phyloP scores from a whole-genome alignment of 164 flowering plant species.

The Cinnamomum micranthum region DNA sequence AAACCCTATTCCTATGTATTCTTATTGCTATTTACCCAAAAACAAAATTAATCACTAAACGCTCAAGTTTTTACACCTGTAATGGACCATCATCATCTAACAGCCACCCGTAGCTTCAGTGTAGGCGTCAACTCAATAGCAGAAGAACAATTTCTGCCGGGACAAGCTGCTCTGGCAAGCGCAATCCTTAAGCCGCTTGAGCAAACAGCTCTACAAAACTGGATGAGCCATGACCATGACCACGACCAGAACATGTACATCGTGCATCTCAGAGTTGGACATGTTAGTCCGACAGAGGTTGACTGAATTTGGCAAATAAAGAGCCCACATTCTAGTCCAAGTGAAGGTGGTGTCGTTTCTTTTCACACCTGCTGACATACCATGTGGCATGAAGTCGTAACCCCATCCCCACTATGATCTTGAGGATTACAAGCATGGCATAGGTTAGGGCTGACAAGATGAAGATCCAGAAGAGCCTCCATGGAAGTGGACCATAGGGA shows the following conservation, averaged over 20 bases:
- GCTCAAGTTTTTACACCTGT: neutral
- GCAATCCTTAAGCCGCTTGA: neutral
- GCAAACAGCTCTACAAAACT: neutral
- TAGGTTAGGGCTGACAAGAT: constrained; percentile 54
- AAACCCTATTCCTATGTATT: too few relatives aligned
- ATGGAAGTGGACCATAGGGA: constrained; percentile 58
- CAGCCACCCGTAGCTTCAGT: neutral
- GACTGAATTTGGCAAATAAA: neutral
- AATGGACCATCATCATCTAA: neutral
- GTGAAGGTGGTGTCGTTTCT: constrained; percentile 69
- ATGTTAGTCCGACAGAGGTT: neutral
- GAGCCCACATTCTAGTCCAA: constrained; percentile 32
- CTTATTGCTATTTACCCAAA: too few relatives aligned
- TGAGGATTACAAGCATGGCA: constrained; percentile 80
- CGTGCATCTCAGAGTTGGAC: neutral
- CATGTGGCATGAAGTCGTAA: constrained; percentile 73
- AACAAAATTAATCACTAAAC: neutral
- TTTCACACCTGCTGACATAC: constrained; percentile 72
- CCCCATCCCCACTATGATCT: constrained; percentile 73
- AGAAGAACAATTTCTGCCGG: neutral
- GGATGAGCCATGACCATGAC: neutral
- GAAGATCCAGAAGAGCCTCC: constrained; percentile 75
- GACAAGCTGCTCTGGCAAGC: neutral
- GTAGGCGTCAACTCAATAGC: neutral
- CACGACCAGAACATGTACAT: neutral